A percentile compares a stretch with the other conserved stretches of the same genome.
Evolutionary conservation across 441 rosid species (phyloP).

Genomic region (Daphne laureola): DNA sequence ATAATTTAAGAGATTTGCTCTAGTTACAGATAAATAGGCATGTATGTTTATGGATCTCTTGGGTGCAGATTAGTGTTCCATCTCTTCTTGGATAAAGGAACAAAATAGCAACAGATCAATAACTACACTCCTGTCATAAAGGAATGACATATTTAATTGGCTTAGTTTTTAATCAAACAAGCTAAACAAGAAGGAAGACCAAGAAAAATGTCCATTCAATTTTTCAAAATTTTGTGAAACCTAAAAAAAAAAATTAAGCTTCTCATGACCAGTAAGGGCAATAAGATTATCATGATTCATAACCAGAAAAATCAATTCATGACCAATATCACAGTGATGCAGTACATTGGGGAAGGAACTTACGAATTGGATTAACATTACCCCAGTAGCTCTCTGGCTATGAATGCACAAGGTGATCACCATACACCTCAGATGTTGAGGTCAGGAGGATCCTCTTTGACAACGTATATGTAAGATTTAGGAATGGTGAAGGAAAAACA

Average conservation of each 20-base stretch:
- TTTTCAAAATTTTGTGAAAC: background rate
- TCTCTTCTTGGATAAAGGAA: no score
- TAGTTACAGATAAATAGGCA: no score
- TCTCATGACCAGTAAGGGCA: background rate
- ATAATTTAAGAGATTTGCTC: no score
- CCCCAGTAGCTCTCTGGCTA: constrained; percentile 96
- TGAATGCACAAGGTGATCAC: constrained; percentile 93
- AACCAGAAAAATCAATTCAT: background rate
- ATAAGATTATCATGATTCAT: background rate
- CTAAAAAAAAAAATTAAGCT: background rate
- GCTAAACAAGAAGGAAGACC: background rate
- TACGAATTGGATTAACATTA: constrained; percentile 97
- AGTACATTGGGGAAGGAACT: constrained; percentile 7
- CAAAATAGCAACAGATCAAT: no score
- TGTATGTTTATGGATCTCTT: no score
- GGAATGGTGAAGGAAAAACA: background rate
- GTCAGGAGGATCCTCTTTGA: constrained; percentile 75
- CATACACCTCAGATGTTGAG: constrained; percentile 93
- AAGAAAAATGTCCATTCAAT: background rate
- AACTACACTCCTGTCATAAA: constrained; percentile 51
- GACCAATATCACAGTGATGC: background rate
- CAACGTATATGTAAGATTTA: constrained; percentile 6
- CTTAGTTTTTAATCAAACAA: background rate
- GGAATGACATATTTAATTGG: constrained; percentile 4
- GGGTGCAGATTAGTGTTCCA: no score